These are phyloP conservation scores for Apophysomyces ossiformis DNA, from an alignment of 371 early-diverging fungal genomes.

Conservation along the genomic window DNA sequence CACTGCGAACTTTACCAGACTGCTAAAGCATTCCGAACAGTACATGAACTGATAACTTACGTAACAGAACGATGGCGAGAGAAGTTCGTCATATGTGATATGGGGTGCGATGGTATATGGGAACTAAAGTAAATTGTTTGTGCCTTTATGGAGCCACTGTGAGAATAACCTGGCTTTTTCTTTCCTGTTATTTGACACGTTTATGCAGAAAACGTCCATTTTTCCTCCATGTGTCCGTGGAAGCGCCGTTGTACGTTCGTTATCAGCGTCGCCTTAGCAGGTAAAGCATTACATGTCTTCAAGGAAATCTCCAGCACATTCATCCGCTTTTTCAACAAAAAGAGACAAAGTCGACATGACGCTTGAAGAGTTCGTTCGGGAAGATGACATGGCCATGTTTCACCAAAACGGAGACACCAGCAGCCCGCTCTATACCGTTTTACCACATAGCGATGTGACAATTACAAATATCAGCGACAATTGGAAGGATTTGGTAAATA, in stretches of 20 bases:
- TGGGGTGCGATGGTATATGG: slow-evolving; percentile 43
- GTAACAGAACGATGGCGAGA: slow-evolving; percentile 73
- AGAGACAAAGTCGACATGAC: not conserved
- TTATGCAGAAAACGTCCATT: slow-evolving; percentile 81
- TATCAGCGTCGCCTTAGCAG: slow-evolving; percentile 58
- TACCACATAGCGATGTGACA: slow-evolving; percentile 60
- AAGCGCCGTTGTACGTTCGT: slow-evolving; percentile 77
- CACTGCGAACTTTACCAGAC: slow-evolving; percentile 15
- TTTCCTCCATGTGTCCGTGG: slow-evolving; percentile 81
- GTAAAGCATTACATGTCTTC: slow-evolving; percentile 20
- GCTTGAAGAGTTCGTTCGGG: slow-evolving; percentile 36
- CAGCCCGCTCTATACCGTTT: slow-evolving; percentile 43
- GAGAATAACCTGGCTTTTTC: not conserved
- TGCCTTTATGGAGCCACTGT: not conserved
- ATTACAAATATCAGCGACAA: slow-evolving; percentile 63
- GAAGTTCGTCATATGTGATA: slow-evolving; percentile 74
- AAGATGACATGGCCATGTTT: slow-evolving; percentile 50
- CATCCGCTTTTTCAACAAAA: no score
- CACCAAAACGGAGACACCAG: slow-evolving; percentile 15
- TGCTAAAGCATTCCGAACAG: slow-evolving; percentile 41
- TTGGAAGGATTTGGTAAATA: slow-evolving; percentile 31
- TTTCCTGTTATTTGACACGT: not conserved
- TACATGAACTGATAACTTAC: slow-evolving; percentile 58
- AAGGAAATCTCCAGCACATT: not conserved
- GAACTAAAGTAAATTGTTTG: slow-evolving; percentile 32